phyloP scores from a whole-genome alignment of 371 early-diverging fungal species.

The Mortierella sp. region DNA sequence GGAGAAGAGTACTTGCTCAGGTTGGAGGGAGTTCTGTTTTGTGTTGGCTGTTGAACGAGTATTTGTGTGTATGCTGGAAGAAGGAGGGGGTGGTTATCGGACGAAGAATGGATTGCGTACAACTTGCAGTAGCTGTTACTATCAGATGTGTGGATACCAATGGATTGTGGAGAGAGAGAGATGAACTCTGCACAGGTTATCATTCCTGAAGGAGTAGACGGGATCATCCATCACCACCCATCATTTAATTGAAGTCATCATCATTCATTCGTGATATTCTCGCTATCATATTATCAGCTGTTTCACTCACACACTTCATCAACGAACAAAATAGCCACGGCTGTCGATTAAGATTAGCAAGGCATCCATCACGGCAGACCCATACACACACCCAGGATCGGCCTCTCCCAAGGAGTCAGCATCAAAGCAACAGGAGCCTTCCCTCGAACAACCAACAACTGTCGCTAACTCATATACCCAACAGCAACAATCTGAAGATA shows the following conservation, averaged over 20 bases:
- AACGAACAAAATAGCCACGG: slow-evolving; percentile 52
- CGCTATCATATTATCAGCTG: background rate
- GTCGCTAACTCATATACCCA: slow-evolving; percentile 20
- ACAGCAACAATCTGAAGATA: background rate
- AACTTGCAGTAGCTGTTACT: background rate
- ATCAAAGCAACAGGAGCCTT: slow-evolving; percentile 11
- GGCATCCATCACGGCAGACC: slow-evolving; percentile 35
- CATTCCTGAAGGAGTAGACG: background rate
- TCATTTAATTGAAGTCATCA: too few relatives aligned
- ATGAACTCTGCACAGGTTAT: too few relatives aligned
- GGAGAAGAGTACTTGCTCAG: background rate
- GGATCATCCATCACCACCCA: background rate
- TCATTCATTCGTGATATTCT: background rate
- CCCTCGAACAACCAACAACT: background rate
- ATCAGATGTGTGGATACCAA: background rate
- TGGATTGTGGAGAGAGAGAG: too few relatives aligned
- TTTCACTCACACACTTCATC: background rate
- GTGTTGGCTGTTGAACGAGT: background rate
- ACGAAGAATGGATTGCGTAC: background rate
- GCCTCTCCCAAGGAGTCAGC: slow-evolving; percentile 1
- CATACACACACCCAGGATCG: slow-evolving; percentile 18
- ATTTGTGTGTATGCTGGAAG: background rate
- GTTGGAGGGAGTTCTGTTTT: background rate
- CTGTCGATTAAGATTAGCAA: slow-evolving; percentile 59
- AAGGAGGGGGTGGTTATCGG: background rate